Evolutionary conservation across 106 monocot species (phyloP), one percentile per base, ranked within the genome.

Genomic region (Xerophyta viscosa): DNA sequence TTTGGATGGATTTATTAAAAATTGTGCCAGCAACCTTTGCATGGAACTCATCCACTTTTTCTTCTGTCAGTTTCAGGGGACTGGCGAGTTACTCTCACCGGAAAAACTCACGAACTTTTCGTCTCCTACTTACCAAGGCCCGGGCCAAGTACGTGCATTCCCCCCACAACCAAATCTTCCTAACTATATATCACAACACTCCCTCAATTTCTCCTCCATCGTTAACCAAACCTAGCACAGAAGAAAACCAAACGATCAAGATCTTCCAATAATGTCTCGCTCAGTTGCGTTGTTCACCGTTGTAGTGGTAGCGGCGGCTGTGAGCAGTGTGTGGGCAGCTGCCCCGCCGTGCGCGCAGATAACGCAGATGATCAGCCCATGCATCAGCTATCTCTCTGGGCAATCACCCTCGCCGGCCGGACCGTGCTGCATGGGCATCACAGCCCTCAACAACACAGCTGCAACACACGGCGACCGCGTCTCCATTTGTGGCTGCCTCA

Each of bases 401-500:
- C 36, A 37, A 12, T 31, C 56, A 11, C 37, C 8, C 8, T 4
- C 37, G 23, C 56, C 56, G 0, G 19, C 7, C 3, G 56, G 56
- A 1, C 56, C 56, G 24, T 56, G 56, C 56, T 56, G 56, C 56
- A 56, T 11, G 3, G 37, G 37, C 10, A 37, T 56, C 13, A 20
- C 23, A 21, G 21, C 36, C 4, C 56, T 56, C 17, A 39, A 22
- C 21, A 30, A 22, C 12, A 39, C 20, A 3, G 56, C 37, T 8
- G 24, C 37, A 0, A 24, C 37, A 8, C 37, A 20, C n/a, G 22
- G 2, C 2, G 56, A 56, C 37, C 56, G 56, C 1, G 56, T 56
- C 31, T 17, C 56, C 13, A 21, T 56, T 13, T 56, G 56, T 37
- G 37, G 17, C 37, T 56, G 56, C 37, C 36, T 56, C 22, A 56